These are phyloP conservation scores for Lipomyces mesembrius DNA, from an alignment of 805 yeast species.

Conservation along the genomic window DNA sequence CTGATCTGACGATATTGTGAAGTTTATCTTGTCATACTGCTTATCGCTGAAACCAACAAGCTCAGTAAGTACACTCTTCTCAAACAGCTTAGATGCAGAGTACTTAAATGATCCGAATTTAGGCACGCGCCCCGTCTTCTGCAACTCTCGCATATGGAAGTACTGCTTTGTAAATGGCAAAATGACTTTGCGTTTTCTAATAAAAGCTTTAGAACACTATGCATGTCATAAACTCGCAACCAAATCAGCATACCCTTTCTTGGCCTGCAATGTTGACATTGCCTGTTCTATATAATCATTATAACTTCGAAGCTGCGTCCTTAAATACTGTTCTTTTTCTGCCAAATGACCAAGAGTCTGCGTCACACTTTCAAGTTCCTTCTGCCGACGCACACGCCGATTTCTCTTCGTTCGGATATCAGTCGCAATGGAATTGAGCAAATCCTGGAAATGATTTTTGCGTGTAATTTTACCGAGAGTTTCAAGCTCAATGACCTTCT, in stretches of 20 bases:
- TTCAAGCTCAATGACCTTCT: constrained; percentile 77
- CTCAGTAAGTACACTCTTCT: constrained; percentile 67
- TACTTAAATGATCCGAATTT: constrained; percentile 79
- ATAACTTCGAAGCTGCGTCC: constrained; percentile 50
- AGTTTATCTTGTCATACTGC: constrained; percentile 67
- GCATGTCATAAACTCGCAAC: constrained; percentile 19
- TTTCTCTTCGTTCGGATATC: constrained; percentile 69
- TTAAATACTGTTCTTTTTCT: constrained; percentile 54
- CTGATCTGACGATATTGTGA: constrained; percentile 75
- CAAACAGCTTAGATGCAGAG: constrained; percentile 73
- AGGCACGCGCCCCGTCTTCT: constrained; percentile 61
- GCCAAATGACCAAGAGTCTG: constrained; percentile 53
- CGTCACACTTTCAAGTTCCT: constrained; percentile 53
- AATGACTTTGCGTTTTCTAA: constrained; percentile 40
- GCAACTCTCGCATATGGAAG: constrained; percentile 72
- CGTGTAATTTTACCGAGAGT: constrained; percentile 65
- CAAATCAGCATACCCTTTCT: constrained; percentile 44
- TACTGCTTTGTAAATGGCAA: constrained; percentile 72
- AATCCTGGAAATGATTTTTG: constrained; percentile 71
- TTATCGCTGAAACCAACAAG: constrained; percentile 56
- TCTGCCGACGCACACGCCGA: constrained; percentile 53
- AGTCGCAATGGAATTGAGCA: constrained; percentile 79
- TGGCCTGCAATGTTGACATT: constrained; percentile 55
- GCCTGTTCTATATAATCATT: constrained; percentile 57
- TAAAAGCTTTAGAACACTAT: background rate